Percentiles rank a stretch among this genome's conserved stretches.
Conservation (phyloP, 192 early-diverging fungal species). For the Coemansia sp. region DNA sequence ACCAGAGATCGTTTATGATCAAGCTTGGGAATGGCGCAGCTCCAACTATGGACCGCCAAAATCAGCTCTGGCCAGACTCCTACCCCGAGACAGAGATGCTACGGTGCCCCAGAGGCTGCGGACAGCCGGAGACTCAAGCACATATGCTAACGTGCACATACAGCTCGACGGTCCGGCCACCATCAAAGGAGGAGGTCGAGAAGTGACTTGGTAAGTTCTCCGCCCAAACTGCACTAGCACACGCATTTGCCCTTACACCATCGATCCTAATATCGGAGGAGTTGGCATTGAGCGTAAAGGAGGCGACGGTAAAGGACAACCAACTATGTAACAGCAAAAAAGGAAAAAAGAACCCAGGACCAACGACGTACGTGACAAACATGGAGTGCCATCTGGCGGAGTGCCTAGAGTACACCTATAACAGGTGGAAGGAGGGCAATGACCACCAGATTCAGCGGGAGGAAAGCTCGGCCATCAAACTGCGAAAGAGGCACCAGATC, state of each 20-base stretch:
- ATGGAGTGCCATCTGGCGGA: background rate
- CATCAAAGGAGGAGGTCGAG: background rate
- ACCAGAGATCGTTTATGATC: background rate
- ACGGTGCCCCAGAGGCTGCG: background rate
- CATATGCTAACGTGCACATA: background rate
- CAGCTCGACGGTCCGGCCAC: background rate
- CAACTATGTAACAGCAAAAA: background rate
- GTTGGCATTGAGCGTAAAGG: background rate
- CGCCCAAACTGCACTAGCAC: background rate
- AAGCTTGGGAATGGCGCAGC: background rate
- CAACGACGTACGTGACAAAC: background rate
- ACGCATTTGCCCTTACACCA: background rate
- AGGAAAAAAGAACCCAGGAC: background rate
- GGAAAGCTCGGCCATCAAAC: background rate
- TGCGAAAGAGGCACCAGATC: background rate
- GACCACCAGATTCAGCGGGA: background rate
- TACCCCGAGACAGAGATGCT: background rate
- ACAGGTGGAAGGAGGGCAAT: background rate
- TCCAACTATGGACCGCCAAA: background rate
- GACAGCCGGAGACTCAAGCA: background rate
- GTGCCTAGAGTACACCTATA: background rate
- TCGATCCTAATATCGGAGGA: background rate
- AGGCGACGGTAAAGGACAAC: background rate
- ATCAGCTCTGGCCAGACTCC: background rate
- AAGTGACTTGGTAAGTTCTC: background rate